These are phyloP conservation scores for Chaetomium sp. DNA, from an alignment of 2,329 filamentous ascomycete species.

Conservation along the genomic window DNA sequence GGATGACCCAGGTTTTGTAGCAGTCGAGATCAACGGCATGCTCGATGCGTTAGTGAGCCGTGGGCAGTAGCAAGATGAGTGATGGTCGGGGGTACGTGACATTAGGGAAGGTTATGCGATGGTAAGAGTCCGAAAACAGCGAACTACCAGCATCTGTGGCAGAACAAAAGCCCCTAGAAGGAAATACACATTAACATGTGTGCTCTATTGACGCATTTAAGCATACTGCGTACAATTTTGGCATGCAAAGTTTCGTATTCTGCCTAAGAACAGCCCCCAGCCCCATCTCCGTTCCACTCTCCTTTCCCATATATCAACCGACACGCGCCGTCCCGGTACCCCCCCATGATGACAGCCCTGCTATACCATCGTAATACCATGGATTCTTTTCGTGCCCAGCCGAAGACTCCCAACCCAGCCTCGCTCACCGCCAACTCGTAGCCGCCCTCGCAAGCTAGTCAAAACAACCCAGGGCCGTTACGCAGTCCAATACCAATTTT, in stretches of 20 bases:
- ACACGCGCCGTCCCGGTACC: no score
- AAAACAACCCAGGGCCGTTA: not conserved
- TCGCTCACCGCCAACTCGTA: no score
- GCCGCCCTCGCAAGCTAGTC: no score
- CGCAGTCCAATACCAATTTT: conserved; percentile 20
- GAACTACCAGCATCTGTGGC: not conserved
- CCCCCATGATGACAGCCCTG: no score
- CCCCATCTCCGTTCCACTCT: not conserved
- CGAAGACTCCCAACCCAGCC: no score
- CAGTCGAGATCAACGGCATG: conserved; percentile 17
- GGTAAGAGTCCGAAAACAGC: not conserved
- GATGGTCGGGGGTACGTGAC: not conserved
- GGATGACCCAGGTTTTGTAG: conserved; percentile 44
- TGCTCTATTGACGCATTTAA: not conserved
- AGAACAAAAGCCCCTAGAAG: not conserved
- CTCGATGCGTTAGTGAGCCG: conserved; percentile 5
- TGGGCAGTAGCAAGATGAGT: not conserved
- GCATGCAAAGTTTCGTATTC: not conserved
- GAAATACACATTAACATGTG: conserved; percentile 1
- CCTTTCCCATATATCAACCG: not conserved
- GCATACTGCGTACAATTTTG: not conserved
- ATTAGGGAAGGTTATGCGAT: not conserved
- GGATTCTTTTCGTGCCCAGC: no score
- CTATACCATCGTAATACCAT: no score
- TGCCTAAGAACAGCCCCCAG: not conserved